Conservation (phyloP, 441 rosid species). For the Brassica balearica region DNA sequence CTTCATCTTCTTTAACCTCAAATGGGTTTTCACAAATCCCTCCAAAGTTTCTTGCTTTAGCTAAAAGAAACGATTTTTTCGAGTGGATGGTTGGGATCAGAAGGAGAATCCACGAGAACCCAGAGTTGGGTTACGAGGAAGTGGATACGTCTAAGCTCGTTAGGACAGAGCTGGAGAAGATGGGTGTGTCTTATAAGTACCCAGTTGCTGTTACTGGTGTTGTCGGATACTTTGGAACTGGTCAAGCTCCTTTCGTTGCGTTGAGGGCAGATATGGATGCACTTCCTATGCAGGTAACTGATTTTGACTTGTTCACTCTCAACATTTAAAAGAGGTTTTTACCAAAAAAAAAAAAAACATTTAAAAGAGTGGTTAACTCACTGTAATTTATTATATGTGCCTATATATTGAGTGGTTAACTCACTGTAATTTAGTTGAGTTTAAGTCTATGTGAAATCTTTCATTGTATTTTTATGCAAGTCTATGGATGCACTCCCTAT, state of each 20-base stretch:
- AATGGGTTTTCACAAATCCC: constrained; percentile 60
- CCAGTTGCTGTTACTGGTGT: constrained; percentile 87
- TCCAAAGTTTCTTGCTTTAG: constrained; percentile 58
- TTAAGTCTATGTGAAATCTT: constrained; percentile 3
- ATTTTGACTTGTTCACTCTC: not conserved
- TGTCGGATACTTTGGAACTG: constrained; percentile 77
- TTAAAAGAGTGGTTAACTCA: no score
- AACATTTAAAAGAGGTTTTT: no score
- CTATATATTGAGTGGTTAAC: no score
- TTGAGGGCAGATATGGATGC: constrained; percentile 98
- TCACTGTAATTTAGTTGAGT: constrained; percentile 2
- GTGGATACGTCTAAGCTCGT: constrained; percentile 85
- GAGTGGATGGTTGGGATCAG: constrained; percentile 85
- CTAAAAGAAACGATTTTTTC: constrained; percentile 58
- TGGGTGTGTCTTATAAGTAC: constrained; percentile 71
- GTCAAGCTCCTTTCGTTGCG: constrained; percentile 85
- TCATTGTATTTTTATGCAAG: not conserved
- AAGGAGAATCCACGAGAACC: constrained; percentile 87
- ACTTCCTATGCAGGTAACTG: constrained; percentile 78
- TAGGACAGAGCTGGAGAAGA: constrained; percentile 66
- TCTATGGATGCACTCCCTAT: not conserved
- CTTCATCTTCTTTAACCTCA: constrained; percentile 46
- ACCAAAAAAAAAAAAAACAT: no score
- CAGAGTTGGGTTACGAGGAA: constrained; percentile 86
- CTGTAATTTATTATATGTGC: not conserved